These are phyloP conservation scores for Isabelozyma rhagii DNA, from an alignment of 805 yeast genomes.

Conservation along the genomic window DNA sequence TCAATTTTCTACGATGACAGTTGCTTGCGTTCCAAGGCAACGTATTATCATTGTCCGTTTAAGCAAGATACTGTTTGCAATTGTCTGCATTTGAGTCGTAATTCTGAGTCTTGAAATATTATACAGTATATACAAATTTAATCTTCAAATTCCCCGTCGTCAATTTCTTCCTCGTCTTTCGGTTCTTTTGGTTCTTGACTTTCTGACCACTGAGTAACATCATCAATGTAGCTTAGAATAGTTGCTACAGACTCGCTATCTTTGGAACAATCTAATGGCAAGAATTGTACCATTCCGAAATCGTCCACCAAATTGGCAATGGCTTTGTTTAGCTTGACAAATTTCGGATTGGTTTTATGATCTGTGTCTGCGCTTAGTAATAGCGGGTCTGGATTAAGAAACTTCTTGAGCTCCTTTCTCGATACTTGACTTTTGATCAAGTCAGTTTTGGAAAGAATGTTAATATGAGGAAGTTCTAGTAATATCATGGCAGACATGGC, in stretches of 20 bases:
- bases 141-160: slow-evolving; percentile 28
- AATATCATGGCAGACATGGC: slow-evolving; percentile 99
- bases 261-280: slow-evolving; percentile 73
- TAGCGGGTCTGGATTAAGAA: slow-evolving; percentile 88
- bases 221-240: slow-evolving; percentile 89
- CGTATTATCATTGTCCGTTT: no score
- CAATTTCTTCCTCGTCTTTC: slow-evolving; percentile 63
- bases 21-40: no score
- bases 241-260: slow-evolving; percentile 75
- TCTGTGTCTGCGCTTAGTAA: slow-evolving; percentile 53
- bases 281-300: slow-evolving; percentile 97
- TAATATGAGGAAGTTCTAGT: slow-evolving; percentile 91
- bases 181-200: slow-evolving; percentile 97
- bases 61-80: not conserved
- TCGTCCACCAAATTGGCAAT: slow-evolving; percentile 93
- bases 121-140: not conserved
- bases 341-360: slow-evolving; percentile 53
- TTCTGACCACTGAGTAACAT: slow-evolving; percentile 97
- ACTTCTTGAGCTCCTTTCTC: slow-evolving; percentile 74
- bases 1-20: no score
- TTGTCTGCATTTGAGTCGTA: not conserved
- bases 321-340: slow-evolving; percentile 66
- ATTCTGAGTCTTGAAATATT: not conserved
- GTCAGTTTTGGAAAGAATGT: slow-evolving; percentile 83
- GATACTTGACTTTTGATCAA: slow-evolving; percentile 76